Evolutionary conservation across 495 filamentous ascomycete species (phyloP), one percentile per base, ranked within the genome.

Genomic region (Trichoderma gamsii): DNA sequence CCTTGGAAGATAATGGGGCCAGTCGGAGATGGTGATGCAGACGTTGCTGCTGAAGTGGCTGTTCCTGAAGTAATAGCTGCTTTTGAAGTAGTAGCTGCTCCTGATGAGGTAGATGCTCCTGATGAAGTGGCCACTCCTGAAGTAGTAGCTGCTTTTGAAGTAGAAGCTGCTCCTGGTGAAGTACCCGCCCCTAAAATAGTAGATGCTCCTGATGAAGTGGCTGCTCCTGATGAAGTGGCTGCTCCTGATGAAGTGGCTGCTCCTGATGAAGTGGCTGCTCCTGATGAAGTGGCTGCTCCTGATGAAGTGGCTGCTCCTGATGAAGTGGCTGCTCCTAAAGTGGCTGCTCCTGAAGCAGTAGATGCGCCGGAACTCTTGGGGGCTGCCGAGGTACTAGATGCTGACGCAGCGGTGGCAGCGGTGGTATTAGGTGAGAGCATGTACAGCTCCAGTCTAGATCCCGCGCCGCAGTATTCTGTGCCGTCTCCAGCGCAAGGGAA

Each of bases 381-480:
- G 12, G 49, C 11, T 5, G 32, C 59, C 1, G 49, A 6, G 1
- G 63, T 21, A 18, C 35, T 23, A 27, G 63, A 41, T 21, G 35
- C 13, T 41, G 4, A 52, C 4, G 66, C 32, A 0, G 66, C n/a
- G 12, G 29, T 38, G 18, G 66, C 29, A 12, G 41, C 16, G 18
- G 52, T n/a, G 64, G 29, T 29, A n/a, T 63, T 12, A 1, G 23
- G 49, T 25, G 35, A 43, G 21, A 49, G 44, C 21, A 71, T 69
- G 64, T 78, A 79, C 21, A 78, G 65, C 23, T 76, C 71, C 25
- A 78, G 72, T 41, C 73, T 69, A 38, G 72, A 69, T 66, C 72
- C 59, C 43, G 71, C 70, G 46, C 74, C 74, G 61, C 74, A 76
- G 32, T 65, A 69, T 61, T 71, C 67, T 3, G 65, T 67, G 12